phyloP scores from a whole-genome alignment of 345 rosid genomes.

The Ceriops tagal region DNA sequence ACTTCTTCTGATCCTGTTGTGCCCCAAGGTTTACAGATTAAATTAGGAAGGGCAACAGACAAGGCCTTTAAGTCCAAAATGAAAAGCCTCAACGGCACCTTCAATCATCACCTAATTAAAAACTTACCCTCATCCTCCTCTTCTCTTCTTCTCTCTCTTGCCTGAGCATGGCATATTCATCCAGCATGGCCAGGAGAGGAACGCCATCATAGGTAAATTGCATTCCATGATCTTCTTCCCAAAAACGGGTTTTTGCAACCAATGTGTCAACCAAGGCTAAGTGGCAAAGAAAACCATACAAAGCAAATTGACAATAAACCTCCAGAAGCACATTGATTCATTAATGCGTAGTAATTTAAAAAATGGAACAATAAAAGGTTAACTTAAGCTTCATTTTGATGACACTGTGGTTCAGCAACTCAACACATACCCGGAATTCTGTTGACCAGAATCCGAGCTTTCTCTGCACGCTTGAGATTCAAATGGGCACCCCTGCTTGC shows the following conservation, averaged over 20 bases:
- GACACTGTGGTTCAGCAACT: background rate
- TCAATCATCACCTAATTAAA: background rate
- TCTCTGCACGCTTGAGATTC: constrained; percentile 99
- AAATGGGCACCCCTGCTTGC: constrained; percentile 97
- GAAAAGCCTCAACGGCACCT: background rate
- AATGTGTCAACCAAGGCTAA: constrained; percentile 79
- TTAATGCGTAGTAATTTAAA: no score
- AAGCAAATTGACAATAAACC: constrained; percentile 6
- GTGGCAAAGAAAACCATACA: constrained; percentile 12
- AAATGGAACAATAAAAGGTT: no score
- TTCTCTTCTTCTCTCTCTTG: constrained; percentile 97
- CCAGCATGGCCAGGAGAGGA: constrained; percentile 90
- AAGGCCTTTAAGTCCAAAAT: background rate
- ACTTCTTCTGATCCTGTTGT: constrained; percentile 79
- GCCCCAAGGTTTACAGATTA: background rate
- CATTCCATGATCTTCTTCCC: constrained; percentile 75
- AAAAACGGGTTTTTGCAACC: constrained; percentile 73
- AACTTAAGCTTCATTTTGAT: background rate
- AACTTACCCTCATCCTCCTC: constrained; percentile 63
- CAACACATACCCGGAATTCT: constrained; percentile 80
- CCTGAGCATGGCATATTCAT: constrained; percentile 87
- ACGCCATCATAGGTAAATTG: constrained; percentile 84
- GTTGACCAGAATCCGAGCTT: constrained; percentile 85
- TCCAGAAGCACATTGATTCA: background rate
- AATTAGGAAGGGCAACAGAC: background rate